Evolutionary conservation across 2,329 filamentous ascomycete species (phyloP).

Genomic region (Didymella exigua): DNA sequence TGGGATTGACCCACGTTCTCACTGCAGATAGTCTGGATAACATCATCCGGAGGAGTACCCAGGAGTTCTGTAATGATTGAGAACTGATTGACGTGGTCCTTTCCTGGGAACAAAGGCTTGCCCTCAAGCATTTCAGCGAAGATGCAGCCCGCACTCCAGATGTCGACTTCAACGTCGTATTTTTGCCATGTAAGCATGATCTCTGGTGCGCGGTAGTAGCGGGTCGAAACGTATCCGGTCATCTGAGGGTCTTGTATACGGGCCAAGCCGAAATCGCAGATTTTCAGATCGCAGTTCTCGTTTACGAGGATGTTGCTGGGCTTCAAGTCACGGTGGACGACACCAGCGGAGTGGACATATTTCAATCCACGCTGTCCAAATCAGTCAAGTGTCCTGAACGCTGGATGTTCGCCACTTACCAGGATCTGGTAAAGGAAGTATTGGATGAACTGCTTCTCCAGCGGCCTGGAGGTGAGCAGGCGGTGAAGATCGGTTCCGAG

Average conservation of each 20-base stretch:
- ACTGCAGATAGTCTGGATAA: constrained; percentile 97
- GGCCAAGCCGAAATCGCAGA: constrained; percentile 97
- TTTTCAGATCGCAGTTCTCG: constrained; percentile 99
- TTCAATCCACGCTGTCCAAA: constrained; percentile 81
- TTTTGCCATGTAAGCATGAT: constrained; percentile 99
- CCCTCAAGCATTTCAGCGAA: constrained; percentile 99
- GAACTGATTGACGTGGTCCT: constrained; percentile 99
- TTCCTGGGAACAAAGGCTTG: constrained; percentile 96
- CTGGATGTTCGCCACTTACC: constrained; percentile 65
- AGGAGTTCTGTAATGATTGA: constrained; percentile 98
- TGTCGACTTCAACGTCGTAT: constrained; percentile 98
- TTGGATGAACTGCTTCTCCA: constrained; percentile 99
- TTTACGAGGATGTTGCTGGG: constrained; percentile 99
- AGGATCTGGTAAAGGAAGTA: constrained; percentile 99
- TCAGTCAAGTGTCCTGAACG: constrained; percentile 59
- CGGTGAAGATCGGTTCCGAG: constrained; percentile 96
- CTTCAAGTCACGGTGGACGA: constrained; percentile 96
- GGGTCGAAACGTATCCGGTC: constrained; percentile 97
- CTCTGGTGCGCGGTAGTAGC: constrained; percentile 98
- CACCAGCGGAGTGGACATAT: constrained; percentile 98
- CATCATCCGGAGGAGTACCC: constrained; percentile 95
- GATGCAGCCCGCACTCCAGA: constrained; percentile 99
- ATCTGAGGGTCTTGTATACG: constrained; percentile 99
- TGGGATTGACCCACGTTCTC: constrained; percentile 74
- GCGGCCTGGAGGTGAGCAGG: constrained; percentile 88